Conservation (phyloP, 495 filamentous ascomycete species). For the Penicillium taxi region DNA sequence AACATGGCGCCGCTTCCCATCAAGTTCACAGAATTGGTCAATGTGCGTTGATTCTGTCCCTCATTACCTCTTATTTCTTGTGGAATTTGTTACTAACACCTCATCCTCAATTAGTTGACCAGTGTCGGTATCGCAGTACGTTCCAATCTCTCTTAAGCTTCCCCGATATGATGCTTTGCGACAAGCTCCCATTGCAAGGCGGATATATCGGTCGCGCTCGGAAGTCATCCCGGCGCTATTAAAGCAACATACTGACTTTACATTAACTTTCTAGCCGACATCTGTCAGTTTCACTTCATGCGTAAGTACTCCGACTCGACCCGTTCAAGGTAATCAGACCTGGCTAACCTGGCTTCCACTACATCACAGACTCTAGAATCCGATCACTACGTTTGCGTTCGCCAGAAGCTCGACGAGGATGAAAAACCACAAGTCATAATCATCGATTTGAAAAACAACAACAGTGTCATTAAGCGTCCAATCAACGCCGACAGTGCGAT, state of each 20-base stretch:
- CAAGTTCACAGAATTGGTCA: conserved; percentile 88
- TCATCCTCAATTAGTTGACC: conserved; percentile 49
- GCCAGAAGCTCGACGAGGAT: conserved; percentile 76
- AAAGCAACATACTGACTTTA: conserved; percentile 33
- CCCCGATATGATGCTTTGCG: conserved; percentile 9
- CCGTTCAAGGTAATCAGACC: too few relatives aligned
- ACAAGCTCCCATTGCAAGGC: conserved; percentile 14
- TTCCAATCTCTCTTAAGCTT: conserved; percentile 17
- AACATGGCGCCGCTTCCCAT: conserved; percentile 78
- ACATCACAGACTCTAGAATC: conserved; percentile 85
- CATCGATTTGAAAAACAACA: conserved; percentile 88
- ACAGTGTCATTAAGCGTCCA: conserved; percentile 83
- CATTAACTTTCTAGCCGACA: conserved; percentile 42
- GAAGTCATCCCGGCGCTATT: conserved; percentile 6
- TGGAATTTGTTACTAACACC: conserved; percentile 14
- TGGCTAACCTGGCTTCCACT: conserved; percentile 11
- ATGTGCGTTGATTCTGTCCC: conserved; percentile 47
- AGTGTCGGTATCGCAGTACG: conserved; percentile 74
- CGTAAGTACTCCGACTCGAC: conserved; percentile 55
- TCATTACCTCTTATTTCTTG: neutral
- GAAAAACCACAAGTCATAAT: conserved; percentile 91
- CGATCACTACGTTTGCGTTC: conserved; percentile 88
- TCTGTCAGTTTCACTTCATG: conserved; percentile 97
- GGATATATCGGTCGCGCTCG: conserved; percentile 16
- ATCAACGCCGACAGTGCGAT: conserved; percentile 99